Evolutionary conservation across 805 yeast genomes (phyloP).

Genomic region (Wickerhamiella kurtzmanii): DNA sequence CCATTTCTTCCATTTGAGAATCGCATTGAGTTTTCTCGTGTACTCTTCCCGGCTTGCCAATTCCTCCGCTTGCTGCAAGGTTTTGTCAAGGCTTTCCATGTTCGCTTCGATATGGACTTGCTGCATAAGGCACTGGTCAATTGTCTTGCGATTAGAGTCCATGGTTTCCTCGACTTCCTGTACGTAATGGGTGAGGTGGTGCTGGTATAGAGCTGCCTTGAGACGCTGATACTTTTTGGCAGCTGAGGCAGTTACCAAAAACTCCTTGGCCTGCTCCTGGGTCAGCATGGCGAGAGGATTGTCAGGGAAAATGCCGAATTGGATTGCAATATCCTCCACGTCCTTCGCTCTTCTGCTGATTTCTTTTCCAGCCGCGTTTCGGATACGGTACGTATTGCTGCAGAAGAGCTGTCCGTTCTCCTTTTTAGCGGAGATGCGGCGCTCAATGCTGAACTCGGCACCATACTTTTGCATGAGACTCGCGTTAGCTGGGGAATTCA

Average conservation of each 20-base stretch:
- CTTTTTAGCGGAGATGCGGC: conserved; percentile 37
- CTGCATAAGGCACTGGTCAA: background rate
- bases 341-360: conserved; percentile 48
- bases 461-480: conserved; percentile 59
- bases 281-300: conserved; percentile 88
- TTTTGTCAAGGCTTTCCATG: background rate
- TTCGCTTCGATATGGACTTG: background rate
- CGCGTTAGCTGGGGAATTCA: conserved; percentile 41
- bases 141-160: background rate
- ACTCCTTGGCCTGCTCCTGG: conserved; percentile 88
- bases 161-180: conserved; percentile 28
- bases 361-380: conserved; percentile 35
- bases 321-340: conserved; percentile 52
- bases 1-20: background rate
- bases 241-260: conserved; percentile 64
- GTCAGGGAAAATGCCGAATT: conserved; percentile 64
- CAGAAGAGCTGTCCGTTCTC: background rate
- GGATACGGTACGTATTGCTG: conserved; percentile 39
- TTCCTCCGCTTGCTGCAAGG: background rate
- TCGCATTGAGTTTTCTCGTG: background rate
- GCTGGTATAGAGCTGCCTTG: conserved; percentile 35
- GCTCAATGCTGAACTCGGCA: conserved; percentile 49
- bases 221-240: conserved; percentile 60
- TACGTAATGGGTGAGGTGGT: conserved; percentile 29
- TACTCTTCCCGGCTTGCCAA: background rate